Conservation (phyloP, 2,329 filamentous ascomycete species). For the Ophiostoma novo-ulmi region DNA sequence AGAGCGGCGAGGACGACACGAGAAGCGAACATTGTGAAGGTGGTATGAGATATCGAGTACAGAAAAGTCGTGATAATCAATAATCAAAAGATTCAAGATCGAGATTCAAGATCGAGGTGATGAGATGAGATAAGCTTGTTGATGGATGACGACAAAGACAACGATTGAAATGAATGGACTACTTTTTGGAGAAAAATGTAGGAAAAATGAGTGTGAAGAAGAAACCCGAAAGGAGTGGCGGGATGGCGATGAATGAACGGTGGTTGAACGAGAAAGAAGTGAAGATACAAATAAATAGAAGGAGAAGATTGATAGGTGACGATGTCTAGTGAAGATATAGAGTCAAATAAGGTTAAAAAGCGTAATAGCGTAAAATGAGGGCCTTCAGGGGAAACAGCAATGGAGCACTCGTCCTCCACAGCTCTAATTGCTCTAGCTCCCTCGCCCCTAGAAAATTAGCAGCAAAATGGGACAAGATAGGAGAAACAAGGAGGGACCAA, state of each 20-base stretch:
- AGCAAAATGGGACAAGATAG: neutral
- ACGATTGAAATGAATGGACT: neutral
- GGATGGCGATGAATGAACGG: neutral
- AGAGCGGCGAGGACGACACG: slow-evolving; percentile 10
- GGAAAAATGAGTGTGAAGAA: slow-evolving; percentile 4
- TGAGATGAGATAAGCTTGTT: neutral
- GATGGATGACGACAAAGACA: neutral
- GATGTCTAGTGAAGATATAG: neutral
- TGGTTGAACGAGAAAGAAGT: neutral
- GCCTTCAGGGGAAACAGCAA: slow-evolving; percentile 4
- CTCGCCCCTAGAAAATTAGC: neutral
- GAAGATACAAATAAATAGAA: neutral
- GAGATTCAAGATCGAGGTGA: neutral
- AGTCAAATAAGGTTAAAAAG: slow-evolving; percentile 11
- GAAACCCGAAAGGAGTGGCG: slow-evolving; percentile 13
- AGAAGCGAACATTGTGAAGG: slow-evolving; percentile 11
- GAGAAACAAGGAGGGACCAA: neutral
- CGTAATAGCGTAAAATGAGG: neutral
- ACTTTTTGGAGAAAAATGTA: slow-evolving; percentile 6
- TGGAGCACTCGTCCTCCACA: neutral
- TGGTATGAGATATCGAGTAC: neutral
- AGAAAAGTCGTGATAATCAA: neutral
- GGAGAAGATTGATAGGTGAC: neutral
- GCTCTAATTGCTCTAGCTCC: neutral
- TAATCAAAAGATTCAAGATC: neutral